Evolutionary conservation across 805 yeast species (phyloP).

Genomic region (Wilhelminamyces savonicus): DNA sequence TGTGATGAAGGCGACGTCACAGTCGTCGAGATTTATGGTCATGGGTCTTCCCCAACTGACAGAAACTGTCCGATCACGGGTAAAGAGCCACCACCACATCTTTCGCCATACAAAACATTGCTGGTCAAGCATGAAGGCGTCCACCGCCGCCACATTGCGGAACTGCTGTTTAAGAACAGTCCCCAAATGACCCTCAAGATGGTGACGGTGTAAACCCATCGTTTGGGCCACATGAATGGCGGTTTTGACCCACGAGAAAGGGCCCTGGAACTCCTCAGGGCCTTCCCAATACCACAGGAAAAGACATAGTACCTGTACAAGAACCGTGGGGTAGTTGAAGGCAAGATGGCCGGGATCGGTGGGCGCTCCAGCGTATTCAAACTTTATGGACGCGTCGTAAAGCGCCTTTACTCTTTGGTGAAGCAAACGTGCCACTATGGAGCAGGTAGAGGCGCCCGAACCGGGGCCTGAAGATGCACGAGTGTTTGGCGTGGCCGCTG

Average conservation of each 20-base stretch:
- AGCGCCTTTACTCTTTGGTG: constrained; percentile 4
- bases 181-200: neutral
- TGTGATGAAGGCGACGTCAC: constrained; percentile 3
- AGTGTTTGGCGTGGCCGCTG: no score
- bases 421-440: no score
- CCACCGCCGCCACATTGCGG: neutral
- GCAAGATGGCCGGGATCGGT: constrained; percentile 4
- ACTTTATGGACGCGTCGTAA: constrained; percentile 2
- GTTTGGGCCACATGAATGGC: constrained; percentile 3
- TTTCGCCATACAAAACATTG: constrained; percentile 7
- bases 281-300: constrained; percentile 6
- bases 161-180: neutral
- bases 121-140: constrained; percentile 1
- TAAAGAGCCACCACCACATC: constrained; percentile 6
- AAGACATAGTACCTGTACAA: constrained; percentile 4
- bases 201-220: constrained; percentile 5
- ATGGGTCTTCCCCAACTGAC: constrained; percentile 6
- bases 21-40: constrained; percentile 1
- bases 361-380: constrained; percentile 6
- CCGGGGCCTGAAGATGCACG: no score
- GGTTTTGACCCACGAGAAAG: constrained; percentile 2
- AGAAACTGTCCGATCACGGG: constrained; percentile 2
- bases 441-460: constrained; percentile 1
- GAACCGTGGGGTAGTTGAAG: constrained; percentile 7
- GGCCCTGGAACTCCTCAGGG: constrained; percentile 5